phyloP scores from a whole-genome alignment of 2,329 filamentous ascomycete genomes.

The Pyrenophora graminea region DNA sequence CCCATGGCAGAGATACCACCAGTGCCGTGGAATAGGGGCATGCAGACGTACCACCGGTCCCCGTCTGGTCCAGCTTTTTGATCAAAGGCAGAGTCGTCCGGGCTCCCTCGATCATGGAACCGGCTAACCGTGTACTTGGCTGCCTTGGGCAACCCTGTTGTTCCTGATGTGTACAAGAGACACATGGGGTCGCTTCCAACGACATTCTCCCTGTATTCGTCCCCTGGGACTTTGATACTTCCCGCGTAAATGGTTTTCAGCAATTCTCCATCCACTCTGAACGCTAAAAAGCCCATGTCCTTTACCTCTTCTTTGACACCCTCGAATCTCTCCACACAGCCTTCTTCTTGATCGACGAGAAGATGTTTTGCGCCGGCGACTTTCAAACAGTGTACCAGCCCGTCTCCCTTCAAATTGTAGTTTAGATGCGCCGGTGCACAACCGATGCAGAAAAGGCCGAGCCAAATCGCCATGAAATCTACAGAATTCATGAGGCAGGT shows the following conservation, averaged over 20 bases:
- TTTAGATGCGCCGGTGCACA: constrained; percentile 72
- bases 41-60: constrained; percentile 74
- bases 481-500: constrained; percentile 69
- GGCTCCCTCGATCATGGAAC: constrained; percentile 39
- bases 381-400: constrained; percentile 66
- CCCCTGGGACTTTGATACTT: constrained; percentile 50
- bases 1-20: constrained; percentile 63
- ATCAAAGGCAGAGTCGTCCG: constrained; percentile 40
- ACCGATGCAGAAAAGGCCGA: constrained; percentile 67
- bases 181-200: constrained; percentile 59
- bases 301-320: constrained; percentile 16
- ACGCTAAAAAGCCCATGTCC: constrained; percentile 27
- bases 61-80: constrained; percentile 44
- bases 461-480: constrained; percentile 68
- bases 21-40: constrained; percentile 77
- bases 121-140: constrained; percentile 35
- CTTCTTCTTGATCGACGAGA: constrained; percentile 60
- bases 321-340: constrained; percentile 27
- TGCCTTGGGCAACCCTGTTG: constrained; percentile 71
- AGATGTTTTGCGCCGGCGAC: constrained; percentile 61
- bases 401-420: constrained; percentile 65
- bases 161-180: constrained; percentile 74
- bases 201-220: constrained; percentile 59
- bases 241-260: constrained; percentile 25
- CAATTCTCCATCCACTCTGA: constrained; percentile 23